Base-by-base conservation (phyloP, 495 filamentous ascomycete genomes). In the Tuber borchii region DNA sequence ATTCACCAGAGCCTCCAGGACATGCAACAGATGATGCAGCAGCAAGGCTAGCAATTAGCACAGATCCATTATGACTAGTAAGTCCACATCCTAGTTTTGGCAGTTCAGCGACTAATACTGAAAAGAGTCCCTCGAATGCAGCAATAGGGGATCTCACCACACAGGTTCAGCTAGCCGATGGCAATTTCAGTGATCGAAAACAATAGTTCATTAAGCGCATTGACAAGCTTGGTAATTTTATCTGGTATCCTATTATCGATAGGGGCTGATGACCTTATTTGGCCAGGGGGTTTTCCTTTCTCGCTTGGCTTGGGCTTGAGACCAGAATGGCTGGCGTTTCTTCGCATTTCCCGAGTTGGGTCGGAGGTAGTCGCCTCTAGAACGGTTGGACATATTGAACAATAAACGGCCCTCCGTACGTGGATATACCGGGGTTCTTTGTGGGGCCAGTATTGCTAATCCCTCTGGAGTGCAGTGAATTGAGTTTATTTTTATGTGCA, bases 41-140 rank as follows among this genome's bases (percentile, higher is more conserved):
- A 72, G 74, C 39, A 72, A 68, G 39, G 37, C 70, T 45, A 69
- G 45, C 39, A 45, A 65, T 37, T 68, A 12, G 34, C 19, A 17
- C 19, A 39, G 51, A 78, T 76, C 56, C 51, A 12, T 26, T 74
- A 70, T 45, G 42, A 39, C 73, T 71, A 39, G 73, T 75, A 76
- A 65, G 70, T 75, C 73, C 75, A 31, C 68, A 74, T 48, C 73
- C 72, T 76, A 31, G 7, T 44, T 78, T 73, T 46, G 43, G 71
- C 45, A 61, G 19, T 70, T 37, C 37, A 48, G 76, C 73, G 42
- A 26, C 43, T 10, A 16, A 77, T 79, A 72, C 74, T 73, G 69
- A 74, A 74, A 74, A 46, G 72, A 72, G 69, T 75, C 34, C 34
- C 69, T 48, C 1, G 48, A 75, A 71, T 20, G 4, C 26, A 78